phyloP scores from a whole-genome alignment of 1,284 basidiomycete species.

The Entoloma clypeatum region DNA sequence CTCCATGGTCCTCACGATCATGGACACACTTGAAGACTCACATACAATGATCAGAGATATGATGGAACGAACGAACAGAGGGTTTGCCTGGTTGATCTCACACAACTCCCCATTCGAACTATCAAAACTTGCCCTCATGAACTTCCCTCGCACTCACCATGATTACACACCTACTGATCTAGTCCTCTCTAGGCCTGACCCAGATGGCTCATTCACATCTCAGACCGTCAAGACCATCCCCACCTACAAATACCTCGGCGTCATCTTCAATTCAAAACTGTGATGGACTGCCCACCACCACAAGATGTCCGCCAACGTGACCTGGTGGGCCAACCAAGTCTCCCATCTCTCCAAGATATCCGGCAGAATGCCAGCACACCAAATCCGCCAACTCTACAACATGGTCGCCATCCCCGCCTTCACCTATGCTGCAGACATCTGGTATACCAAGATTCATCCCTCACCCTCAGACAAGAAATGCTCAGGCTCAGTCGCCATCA shows the following conservation, averaged over 20 bases:
- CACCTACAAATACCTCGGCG: slow-evolving; percentile 29
- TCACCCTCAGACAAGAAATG: slow-evolving; percentile 8
- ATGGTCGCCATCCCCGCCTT: slow-evolving; percentile 11
- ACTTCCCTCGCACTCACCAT: too few relatives aligned
- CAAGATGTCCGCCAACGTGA: slow-evolving; percentile 28
- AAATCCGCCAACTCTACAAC: slow-evolving; percentile 23
- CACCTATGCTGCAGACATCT: too few relatives aligned
- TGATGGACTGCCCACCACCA: slow-evolving; percentile 28
- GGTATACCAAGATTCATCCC: slow-evolving; percentile 33
- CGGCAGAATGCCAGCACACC: slow-evolving; percentile 18
- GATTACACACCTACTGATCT: too few relatives aligned
- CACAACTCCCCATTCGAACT: too few relatives aligned
- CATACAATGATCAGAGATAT: too few relatives aligned
- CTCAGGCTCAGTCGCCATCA: slow-evolving; percentile 1
- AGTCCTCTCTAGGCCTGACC: too few relatives aligned
- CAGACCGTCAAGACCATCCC: slow-evolving; percentile 6
- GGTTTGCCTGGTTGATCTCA: too few relatives aligned
- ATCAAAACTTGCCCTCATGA: too few relatives aligned
- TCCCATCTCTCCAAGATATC: slow-evolving; percentile 19
- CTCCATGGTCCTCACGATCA: background rate
- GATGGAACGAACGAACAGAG: background rate
- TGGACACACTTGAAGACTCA: background rate
- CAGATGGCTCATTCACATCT: too few relatives aligned
- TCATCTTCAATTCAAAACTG: slow-evolving; percentile 33
- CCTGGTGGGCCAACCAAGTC: slow-evolving; percentile 12